A percentile compares a stretch with the other conserved stretches of the same genome.
Evolutionary conservation across 352 stramenopile species (phyloP).

Genomic region (Phytophthora ohioensis): DNA sequence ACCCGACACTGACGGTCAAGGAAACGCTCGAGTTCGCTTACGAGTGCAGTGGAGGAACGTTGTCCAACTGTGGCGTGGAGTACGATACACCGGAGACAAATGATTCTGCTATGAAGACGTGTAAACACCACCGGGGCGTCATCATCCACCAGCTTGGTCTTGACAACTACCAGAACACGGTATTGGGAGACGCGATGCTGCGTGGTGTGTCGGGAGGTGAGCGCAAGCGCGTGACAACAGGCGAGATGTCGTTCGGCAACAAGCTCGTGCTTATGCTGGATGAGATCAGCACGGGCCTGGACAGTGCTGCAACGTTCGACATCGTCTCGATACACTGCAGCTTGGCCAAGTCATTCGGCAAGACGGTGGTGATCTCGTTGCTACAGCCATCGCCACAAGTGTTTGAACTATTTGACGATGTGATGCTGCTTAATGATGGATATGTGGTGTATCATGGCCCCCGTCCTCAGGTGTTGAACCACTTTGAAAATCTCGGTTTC

Average conservation of each 20-base stretch:
- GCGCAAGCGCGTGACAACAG: conserved; percentile 69
- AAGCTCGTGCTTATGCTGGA: conserved; percentile 21
- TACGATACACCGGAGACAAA: not conserved
- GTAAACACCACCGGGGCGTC: conserved; percentile 27
- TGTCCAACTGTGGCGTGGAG: not conserved
- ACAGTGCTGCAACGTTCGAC: conserved; percentile 42
- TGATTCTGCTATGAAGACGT: not conserved
- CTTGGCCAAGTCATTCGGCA: conserved; percentile 39
- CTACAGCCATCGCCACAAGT: conserved; percentile 48
- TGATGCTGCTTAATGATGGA: conserved; percentile 54
- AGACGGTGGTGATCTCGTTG: conserved; percentile 50
- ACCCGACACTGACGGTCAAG: conserved; percentile 64
- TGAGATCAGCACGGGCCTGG: conserved; percentile 27
- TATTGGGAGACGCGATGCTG: conserved; percentile 59
- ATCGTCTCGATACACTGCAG: conserved; percentile 48
- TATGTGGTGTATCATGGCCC: conserved; percentile 34
- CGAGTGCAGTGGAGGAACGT: not conserved
- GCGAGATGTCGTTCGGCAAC: conserved; percentile 88
- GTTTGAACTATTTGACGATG: conserved; percentile 57
- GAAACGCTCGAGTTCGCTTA: conserved; percentile 57
- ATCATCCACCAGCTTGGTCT: conserved; percentile 30
- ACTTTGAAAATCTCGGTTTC: conserved; percentile 46
- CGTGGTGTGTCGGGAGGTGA: conserved; percentile 66
- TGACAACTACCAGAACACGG: conserved; percentile 76
- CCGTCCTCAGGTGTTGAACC: not conserved